These are phyloP conservation scores for Blastobotrys petasosporus DNA, from an alignment of 1,139 yeast genomes.

Conservation along the genomic window DNA sequence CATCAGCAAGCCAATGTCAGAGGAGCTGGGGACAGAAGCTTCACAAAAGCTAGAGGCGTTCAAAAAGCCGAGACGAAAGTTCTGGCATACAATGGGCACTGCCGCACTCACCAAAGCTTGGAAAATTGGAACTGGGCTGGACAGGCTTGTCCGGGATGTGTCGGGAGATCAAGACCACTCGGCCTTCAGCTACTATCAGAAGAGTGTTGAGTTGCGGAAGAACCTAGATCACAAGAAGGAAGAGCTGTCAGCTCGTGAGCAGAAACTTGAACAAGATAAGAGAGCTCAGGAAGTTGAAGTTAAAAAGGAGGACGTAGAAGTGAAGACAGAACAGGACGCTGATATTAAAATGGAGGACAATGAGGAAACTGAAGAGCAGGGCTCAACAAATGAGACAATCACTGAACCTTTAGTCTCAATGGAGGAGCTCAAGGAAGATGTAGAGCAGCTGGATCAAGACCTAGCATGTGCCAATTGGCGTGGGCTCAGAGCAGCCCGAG, in stretches of 20 bases:
- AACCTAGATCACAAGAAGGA: constrained; percentile 10
- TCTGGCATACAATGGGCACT: constrained; percentile 35
- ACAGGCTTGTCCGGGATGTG: constrained; percentile 10
- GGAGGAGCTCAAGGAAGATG: constrained; percentile 10
- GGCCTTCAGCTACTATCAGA: too few species aligned
- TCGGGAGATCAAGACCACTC: too few species aligned
- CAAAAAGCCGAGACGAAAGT: constrained; percentile 24
- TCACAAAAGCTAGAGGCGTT: constrained; percentile 15
- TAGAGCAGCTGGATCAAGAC: constrained; percentile 14
- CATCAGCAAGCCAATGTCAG: constrained; percentile 21
- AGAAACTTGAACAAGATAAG: not conserved
- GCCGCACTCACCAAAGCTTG: constrained; percentile 32
- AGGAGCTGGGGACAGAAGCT: constrained; percentile 13
- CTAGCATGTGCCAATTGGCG: constrained; percentile 30
- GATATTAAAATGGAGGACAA: constrained; percentile 1
- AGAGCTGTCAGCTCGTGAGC: constrained; percentile 6
- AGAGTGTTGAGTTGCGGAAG: not conserved
- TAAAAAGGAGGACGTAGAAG: constrained; percentile 7
- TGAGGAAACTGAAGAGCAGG: constrained; percentile 10
- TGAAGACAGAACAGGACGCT: constrained; percentile 5
- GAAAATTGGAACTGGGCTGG: constrained; percentile 30
- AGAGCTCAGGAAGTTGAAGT: not conserved
- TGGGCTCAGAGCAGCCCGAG: constrained; percentile 33
- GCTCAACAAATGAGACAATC: too few species aligned
- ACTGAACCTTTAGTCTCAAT: too few species aligned